Evolutionary conservation across 371 early-diverging fungal species (phyloP).

Genomic region (Mucor mucedo): DNA sequence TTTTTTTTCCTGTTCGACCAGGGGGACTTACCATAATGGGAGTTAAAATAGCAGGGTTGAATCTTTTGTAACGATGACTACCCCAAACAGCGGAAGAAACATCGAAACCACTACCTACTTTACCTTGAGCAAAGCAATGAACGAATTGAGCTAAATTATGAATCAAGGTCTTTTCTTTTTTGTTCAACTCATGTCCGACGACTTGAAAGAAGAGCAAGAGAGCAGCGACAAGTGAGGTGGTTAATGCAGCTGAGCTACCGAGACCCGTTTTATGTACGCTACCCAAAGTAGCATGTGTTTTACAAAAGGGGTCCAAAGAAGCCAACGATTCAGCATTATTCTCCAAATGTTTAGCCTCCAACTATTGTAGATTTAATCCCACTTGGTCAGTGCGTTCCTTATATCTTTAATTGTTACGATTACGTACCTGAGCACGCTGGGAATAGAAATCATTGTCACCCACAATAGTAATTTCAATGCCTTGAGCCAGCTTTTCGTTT

Average conservation of each 20-base stretch:
- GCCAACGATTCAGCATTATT: constrained; percentile 64
- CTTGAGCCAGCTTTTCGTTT: constrained; percentile 28
- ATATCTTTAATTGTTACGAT: constrained; percentile 5
- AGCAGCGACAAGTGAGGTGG: constrained; percentile 86
- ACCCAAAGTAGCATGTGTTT: constrained; percentile 70
- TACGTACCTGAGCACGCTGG: constrained; percentile 70
- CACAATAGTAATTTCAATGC: constrained; percentile 74
- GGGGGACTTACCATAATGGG: constrained; percentile 56
- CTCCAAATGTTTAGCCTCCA: constrained; percentile 46
- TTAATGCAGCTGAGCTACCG: constrained; percentile 94
- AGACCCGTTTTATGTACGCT: constrained; percentile 94
- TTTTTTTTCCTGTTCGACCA: no score
- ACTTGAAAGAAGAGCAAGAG: constrained; percentile 73
- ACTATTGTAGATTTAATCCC: constrained; percentile 31
- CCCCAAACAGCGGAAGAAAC: constrained; percentile 93
- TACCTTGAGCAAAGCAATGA: constrained; percentile 97
- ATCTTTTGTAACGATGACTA: constrained; percentile 84
- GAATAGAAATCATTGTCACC: constrained; percentile 97
- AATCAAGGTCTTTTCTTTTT: constrained; percentile 44
- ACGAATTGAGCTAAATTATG: constrained; percentile 89
- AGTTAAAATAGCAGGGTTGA: constrained; percentile 74
- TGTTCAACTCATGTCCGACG: constrained; percentile 15
- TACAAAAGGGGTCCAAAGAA: constrained; percentile 70
- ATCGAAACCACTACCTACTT: constrained; percentile 97
- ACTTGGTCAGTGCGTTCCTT: constrained; percentile 8